Evolutionary conservation across 1,284 basidiomycete species (phyloP), one percentile per base, ranked within the genome.

Genomic region (Ustilago loliicola): DNA sequence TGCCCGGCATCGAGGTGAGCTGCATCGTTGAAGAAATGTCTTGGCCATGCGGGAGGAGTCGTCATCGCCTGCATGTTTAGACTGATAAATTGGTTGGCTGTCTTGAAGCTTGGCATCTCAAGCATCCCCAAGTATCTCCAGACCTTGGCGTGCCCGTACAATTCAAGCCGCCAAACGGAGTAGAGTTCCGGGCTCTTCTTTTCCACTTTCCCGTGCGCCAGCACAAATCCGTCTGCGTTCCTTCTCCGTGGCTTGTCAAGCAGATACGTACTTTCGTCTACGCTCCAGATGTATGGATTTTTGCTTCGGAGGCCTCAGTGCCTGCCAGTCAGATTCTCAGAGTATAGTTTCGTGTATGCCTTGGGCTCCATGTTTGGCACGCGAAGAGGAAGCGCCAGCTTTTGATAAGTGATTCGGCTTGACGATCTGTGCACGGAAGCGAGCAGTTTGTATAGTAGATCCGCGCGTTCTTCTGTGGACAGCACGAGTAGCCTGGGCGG

Each of bases 61-160:
- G 9, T 19, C 15, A 56, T 11, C 32, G 7, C n/a, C 15, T 27
- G 13, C 48, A 32, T n/a, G 23, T 47, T 9, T 3, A 13, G 11
- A 7, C 7, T 4, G 10, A 36, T 27, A 29, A 58, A 47, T 17
- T 11, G 25, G 4, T 27, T 36, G 5, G 21, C 3, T 2, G 21
- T 2, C 3, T 19, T 13, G 21, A 6, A 40, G 7, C 25, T 30
- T 25, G 63, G 50, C 38, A 58, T 50, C 3, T 53, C 15, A 4
- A 65, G 2, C 21, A 15, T 40, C 4, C 63, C 55, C 55, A 59
- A 29, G 30, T 65, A 65, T 21, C 63, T 42, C 55, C 63, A 65
- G 13, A 65, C 27, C 36, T 29, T 34, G 27, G 29, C 32, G 8
- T 25, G n/a, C 0, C 56, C 56, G 30, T 45, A 11, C 10, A 11